These are phyloP conservation scores for Cryptomeria japonica DNA, from an alignment of 75 land plant species.

Conservation along the genomic window DNA sequence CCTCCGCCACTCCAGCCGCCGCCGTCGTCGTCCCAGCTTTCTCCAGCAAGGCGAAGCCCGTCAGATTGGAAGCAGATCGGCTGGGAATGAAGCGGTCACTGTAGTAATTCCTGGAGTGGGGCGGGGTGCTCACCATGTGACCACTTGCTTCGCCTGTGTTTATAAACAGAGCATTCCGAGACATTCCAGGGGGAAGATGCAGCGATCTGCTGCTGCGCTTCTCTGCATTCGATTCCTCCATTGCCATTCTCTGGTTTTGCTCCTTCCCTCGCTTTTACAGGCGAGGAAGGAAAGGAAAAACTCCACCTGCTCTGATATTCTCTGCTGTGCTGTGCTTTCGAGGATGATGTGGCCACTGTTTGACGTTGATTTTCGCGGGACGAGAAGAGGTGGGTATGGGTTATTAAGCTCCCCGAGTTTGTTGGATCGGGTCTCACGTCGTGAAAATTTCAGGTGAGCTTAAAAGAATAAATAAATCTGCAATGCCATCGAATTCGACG, in stretches of 20 bases:
- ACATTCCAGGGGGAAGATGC: constrained; percentile 77
- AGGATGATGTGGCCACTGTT: no score
- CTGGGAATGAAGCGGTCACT: constrained; percentile 98
- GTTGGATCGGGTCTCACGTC: no score
- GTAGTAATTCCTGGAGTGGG: constrained; percentile 60
- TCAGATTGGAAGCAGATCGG: constrained; percentile 82
- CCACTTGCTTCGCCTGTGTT: constrained; percentile 17
- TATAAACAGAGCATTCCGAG: constrained; percentile 31
- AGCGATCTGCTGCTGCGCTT: constrained; percentile 34
- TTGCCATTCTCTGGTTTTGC: background rate
- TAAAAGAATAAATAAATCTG: no score
- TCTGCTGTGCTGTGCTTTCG: no score
- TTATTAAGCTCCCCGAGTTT: no score
- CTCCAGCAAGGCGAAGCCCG: constrained; percentile 73
- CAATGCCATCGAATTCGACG: no score
- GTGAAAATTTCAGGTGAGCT: no score
- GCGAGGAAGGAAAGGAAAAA: no score
- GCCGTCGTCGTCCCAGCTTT: constrained; percentile 48
- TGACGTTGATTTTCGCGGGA: no score
- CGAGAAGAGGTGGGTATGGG: no score
- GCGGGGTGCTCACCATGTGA: constrained; percentile 13
- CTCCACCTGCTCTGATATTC: no score
- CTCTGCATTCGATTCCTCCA: background rate
- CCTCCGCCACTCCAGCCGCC: constrained; percentile 35
- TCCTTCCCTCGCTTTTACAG: no score